Evolutionary conservation across 345 rosid species (phyloP), one percentile per base, ranked within the genome.

Genomic region (Gossypium australe): DNA sequence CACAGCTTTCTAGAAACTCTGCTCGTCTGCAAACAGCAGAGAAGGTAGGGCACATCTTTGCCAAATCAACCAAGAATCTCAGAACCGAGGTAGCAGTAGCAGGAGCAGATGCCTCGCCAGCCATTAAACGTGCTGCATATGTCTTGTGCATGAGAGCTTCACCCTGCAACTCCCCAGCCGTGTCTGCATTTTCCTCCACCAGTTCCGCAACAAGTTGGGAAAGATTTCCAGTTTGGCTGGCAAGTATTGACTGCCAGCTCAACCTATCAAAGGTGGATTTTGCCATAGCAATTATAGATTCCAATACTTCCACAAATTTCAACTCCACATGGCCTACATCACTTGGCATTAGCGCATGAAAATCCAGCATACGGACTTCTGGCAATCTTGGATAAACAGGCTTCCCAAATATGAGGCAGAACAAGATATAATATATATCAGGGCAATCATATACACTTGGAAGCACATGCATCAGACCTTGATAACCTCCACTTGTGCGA

Each of bases 71-170:
- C 99, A 96, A 92, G 83, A 96, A 96, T 77, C 98, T 89, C 78
- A 96, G 88, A 71, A 96, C 94, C 16, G 99, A 85, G 49, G 98
- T 96, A 8, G 97, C 98, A 80, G 97, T 92, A 80, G 97, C 97
- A 74, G 99, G 99, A 87, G 99, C 98, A 59, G 97, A 89, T 75
- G 99, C 98, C 86, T 93, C 97, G 38, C 99, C 99, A 77, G 97
- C 95, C 99, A 91, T 93, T 80, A 96, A 82, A 62, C 98, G 94
- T 11, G 99, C 98, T 0, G 99, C 99, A 79, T 96, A 96, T 17
- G 99, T 96, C 87, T 93, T 96, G 78, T 96, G 99, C 99, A 96
- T 96, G 78, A 93, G 85, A 83, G 99, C 99, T 85, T 96, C 99
- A 81, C 99, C 99, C 85, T 93, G 99, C 80, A 96, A 97, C 82